A percentile compares a stretch with the other conserved stretches of the same genome.
Conservation (phyloP, 2,329 filamentous ascomycete species). For the Ophiosphaerella herpotricha region DNA sequence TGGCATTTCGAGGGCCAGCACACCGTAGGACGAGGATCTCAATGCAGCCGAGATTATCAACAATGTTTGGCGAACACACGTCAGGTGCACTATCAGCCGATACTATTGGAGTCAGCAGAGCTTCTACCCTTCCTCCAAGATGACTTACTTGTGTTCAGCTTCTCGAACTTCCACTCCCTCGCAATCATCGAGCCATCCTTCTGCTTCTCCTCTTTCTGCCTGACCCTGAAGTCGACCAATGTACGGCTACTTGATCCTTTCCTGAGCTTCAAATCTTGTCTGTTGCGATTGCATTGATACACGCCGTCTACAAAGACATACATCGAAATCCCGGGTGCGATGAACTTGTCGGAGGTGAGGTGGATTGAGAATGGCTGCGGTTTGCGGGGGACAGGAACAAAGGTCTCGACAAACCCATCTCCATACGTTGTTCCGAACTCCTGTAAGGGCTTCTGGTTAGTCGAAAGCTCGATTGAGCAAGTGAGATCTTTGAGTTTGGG, state of each 20-base stretch:
- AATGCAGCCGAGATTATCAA: conserved; percentile 52
- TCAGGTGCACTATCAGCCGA: conserved; percentile 45
- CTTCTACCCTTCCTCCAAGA: no score
- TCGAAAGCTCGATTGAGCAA: conserved; percentile 57
- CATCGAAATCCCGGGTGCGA: conserved; percentile 58
- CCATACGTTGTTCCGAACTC: conserved; percentile 57
- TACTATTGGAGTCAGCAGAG: conserved; percentile 33
- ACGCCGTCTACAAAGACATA: conserved; percentile 63
- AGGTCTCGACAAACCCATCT: conserved; percentile 58
- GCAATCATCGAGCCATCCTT: conserved; percentile 54
- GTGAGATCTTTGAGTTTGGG: conserved; percentile 58
- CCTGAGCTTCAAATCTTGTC: conserved; percentile 46
- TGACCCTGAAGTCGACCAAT: conserved; percentile 55
- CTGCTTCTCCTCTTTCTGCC: conserved; percentile 59
- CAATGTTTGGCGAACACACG: conserved; percentile 34
- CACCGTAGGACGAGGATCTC: conserved; percentile 55
- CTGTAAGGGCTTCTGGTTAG: conserved; percentile 47
- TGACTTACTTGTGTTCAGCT: conserved; percentile 52
- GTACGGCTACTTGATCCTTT: conserved; percentile 36
- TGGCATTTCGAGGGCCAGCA: conserved; percentile 29
- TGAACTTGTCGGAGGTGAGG: conserved; percentile 55
- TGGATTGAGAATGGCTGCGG: conserved; percentile 55
- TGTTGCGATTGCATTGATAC: conserved; percentile 63
- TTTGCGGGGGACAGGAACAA: conserved; percentile 55
- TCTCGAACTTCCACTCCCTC: conserved; percentile 59